These are phyloP conservation scores for Inga laurina DNA, from an alignment of 306 rosid genomes.

Conservation along the genomic window DNA sequence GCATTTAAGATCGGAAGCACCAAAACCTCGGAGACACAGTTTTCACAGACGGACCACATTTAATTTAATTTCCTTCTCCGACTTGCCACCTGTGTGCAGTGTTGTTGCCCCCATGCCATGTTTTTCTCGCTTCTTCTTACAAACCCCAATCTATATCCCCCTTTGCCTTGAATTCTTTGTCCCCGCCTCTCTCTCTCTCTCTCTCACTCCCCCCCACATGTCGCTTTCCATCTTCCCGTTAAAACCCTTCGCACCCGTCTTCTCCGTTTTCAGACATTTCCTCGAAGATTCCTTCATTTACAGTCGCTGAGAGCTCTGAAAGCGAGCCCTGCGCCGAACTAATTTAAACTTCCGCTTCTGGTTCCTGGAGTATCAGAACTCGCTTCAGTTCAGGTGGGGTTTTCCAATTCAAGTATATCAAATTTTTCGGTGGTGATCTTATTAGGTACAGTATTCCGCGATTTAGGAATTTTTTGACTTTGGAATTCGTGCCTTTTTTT, in stretches of 20 bases:
- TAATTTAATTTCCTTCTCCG: background rate
- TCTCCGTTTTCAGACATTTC: constrained; percentile 27
- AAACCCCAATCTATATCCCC: constrained; percentile 17
- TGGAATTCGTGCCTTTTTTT: background rate
- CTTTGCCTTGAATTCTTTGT: constrained; percentile 31
- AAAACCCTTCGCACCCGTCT: constrained; percentile 40
- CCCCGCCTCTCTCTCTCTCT: background rate
- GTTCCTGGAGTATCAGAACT: constrained; percentile 19
- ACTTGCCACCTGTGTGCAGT: constrained; percentile 43
- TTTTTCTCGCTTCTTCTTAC: constrained; percentile 12
- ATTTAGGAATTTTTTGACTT: background rate
- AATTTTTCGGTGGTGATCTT: background rate
- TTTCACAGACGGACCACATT: constrained; percentile 13
- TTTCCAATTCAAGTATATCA: constrained; percentile 2
- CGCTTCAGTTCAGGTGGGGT: constrained; percentile 20
- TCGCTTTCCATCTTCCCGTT: constrained; percentile 44
- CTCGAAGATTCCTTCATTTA: constrained; percentile 12
- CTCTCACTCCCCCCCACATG: constrained; percentile 29
- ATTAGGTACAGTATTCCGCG: background rate
- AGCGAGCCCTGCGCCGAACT: constrained; percentile 19
- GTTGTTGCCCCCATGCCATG: background rate
- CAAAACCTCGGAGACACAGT: constrained; percentile 24
- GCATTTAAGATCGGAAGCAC: constrained; percentile 14
- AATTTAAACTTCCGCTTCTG: background rate
- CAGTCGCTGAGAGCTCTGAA: constrained; percentile 13